These are phyloP conservation scores for Beauveria asiatica DNA, from an alignment of 2,329 filamentous ascomycete species.

Conservation along the genomic window DNA sequence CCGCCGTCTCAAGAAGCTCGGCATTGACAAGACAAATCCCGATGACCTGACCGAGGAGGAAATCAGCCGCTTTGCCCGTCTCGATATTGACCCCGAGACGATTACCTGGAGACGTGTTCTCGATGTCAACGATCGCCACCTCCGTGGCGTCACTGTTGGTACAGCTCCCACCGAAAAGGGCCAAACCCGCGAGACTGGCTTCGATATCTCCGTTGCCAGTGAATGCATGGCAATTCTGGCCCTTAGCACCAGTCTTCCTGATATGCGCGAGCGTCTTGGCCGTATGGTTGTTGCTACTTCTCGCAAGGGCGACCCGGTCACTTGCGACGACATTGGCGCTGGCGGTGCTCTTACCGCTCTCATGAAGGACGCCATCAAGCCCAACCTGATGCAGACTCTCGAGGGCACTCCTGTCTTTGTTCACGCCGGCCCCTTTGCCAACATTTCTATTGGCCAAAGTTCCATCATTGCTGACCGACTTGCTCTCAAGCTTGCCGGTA, in stretches of 20 bases:
- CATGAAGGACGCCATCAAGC: slow-evolving; percentile 98
- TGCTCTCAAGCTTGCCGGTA: slow-evolving; percentile 90
- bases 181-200: slow-evolving; percentile 78
- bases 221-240: slow-evolving; percentile 98
- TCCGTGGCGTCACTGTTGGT: slow-evolving; percentile 82
- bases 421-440: slow-evolving; percentile 94
- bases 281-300: slow-evolving; percentile 94
- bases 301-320: slow-evolving; percentile 77
- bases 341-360: slow-evolving; percentile 87
- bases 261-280: slow-evolving; percentile 89
- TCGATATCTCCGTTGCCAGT: slow-evolving; percentile 95
- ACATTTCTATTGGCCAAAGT: slow-evolving; percentile 95
- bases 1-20: slow-evolving; percentile 86
- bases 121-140: slow-evolving; percentile 93
- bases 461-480: slow-evolving; percentile 93
- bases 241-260: slow-evolving; percentile 74
- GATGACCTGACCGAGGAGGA: slow-evolving; percentile 87
- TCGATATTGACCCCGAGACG: slow-evolving; percentile 93
- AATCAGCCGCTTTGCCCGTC: slow-evolving; percentile 75
- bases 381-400: slow-evolving; percentile 95
- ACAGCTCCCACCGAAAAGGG: slow-evolving; percentile 87
- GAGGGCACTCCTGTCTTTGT: slow-evolving; percentile 97
- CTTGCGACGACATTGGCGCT: slow-evolving; percentile 89
- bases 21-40: slow-evolving; percentile 90
- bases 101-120: slow-evolving; percentile 96